A percentile compares a stretch with the other conserved stretches of the same genome.
phyloP scores from a whole-genome alignment of 2,329 filamentous ascomycete species.

The Fusarium lateritium region DNA sequence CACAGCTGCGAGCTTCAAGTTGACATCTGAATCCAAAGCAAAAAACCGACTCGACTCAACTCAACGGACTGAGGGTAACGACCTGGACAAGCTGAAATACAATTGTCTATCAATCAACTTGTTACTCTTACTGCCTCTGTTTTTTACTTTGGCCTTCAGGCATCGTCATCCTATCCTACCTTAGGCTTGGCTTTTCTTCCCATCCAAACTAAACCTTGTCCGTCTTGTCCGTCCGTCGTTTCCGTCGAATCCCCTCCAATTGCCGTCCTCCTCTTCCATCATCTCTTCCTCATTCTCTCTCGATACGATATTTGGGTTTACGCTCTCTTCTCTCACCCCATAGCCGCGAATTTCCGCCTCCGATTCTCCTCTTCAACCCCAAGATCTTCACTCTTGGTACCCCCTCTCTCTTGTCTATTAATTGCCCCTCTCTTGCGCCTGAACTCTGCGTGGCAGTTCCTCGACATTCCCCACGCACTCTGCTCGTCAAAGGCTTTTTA shows the following conservation, averaged over 20 bases:
- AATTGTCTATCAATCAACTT: not conserved
- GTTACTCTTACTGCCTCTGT: not conserved
- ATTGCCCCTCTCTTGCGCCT: slow-evolving; percentile 36
- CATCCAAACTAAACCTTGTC: slow-evolving; percentile 46
- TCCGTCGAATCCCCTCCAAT: slow-evolving; percentile 45
- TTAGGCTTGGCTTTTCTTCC: slow-evolving; percentile 30
- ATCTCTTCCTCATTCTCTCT: slow-evolving; percentile 25
- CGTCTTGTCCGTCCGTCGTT: slow-evolving; percentile 45
- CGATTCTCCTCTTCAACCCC: slow-evolving; percentile 8
- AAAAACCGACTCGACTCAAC: slow-evolving; percentile 12
- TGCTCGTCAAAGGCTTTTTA: slow-evolving; percentile 1
- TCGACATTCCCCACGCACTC: slow-evolving; percentile 21
- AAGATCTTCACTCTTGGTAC: slow-evolving; percentile 1
- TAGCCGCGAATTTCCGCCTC: slow-evolving; percentile 33
- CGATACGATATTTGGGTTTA: slow-evolving; percentile 37
- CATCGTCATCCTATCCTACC: slow-evolving; percentile 33
- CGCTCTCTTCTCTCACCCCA: slow-evolving; percentile 4
- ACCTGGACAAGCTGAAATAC: slow-evolving; percentile 6
- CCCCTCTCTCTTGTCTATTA: slow-evolving; percentile 18
- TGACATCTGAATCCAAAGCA: slow-evolving; percentile 18
- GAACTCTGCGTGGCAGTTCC: slow-evolving; percentile 11
- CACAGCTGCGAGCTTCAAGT: slow-evolving; percentile 27
- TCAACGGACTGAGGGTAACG: slow-evolving; percentile 18
- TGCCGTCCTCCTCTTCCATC: slow-evolving; percentile 30
- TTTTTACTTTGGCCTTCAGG: slow-evolving; percentile 2